Conservation (phyloP, 2,329 filamentous ascomycete species). For the Aspergillus sp. region DNA sequence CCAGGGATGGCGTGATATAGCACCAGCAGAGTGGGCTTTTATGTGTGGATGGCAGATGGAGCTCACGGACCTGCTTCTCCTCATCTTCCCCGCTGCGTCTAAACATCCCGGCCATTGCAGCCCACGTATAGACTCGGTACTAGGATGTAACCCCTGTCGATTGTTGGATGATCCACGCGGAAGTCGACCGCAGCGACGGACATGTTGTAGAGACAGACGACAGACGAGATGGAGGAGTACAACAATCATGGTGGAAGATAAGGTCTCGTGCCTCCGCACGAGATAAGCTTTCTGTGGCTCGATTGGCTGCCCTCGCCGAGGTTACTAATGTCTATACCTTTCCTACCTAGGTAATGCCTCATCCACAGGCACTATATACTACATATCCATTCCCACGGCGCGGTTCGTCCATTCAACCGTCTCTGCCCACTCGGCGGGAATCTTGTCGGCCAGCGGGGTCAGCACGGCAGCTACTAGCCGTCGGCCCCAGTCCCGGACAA, state of each 20-base stretch:
- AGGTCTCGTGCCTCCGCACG: background rate
- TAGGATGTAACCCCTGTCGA: too few species aligned
- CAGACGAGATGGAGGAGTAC: too few species aligned
- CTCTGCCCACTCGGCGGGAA: constrained; percentile 26
- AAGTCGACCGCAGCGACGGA: too few species aligned
- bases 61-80: constrained; percentile 30
- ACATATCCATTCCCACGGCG: constrained; percentile 20
- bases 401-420: constrained; percentile 28
- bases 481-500: constrained; percentile 31
- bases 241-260: background rate
- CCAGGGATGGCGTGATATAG: constrained; percentile 1
- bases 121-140: background rate
- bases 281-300: background rate
- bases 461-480: constrained; percentile 29
- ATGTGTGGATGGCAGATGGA: background rate
- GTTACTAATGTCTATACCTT: too few species aligned
- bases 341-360: too few species aligned
- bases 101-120: background rate
- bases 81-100: constrained; percentile 17
- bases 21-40: constrained; percentile 1
- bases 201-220: too few species aligned
- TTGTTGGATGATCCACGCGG: too few species aligned
- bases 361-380: too few species aligned
- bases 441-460: constrained; percentile 20
- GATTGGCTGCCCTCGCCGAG: background rate